Evolutionary conservation across 1,284 basidiomycete genomes (phyloP), one percentile per base, ranked within the genome.

Genomic region (Ceratobasidium sp.): DNA sequence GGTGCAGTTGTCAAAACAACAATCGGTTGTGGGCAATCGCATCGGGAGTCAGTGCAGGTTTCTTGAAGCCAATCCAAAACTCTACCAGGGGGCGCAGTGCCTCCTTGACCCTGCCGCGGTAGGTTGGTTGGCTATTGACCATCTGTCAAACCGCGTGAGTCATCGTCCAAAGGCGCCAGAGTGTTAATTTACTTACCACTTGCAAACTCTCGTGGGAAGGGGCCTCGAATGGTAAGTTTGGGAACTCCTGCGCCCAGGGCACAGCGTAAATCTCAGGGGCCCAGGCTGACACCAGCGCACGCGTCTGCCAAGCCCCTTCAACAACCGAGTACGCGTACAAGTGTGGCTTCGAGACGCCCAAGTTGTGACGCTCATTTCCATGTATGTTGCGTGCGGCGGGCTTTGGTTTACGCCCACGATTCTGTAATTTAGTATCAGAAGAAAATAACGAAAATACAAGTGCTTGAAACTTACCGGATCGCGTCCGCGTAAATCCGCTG

Each of bases 61-160:
- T 6, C 9, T 52, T 15, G n/a, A 73, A 62, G 2, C 57, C 70
- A 20, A 20, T 40, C 13, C 13, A 10, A 9, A 26, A 13, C 17
- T 46, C 26, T 7, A 52, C 6, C 20, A 73, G 3, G 13, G 42
- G 23, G 13, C 70, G 70, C 5, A 73, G 23, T 3, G 17, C 9
- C 1, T 62, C 70, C 57, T 62, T 73, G 7, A 42, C 23, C 26
- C 40, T 73, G 23, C 70, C 70, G 23, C 70, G 70, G 9, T 48
- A 40, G 1, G 70, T 62, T 4, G 56, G 56, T 5, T 50, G n/a
- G 23, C 33, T 28, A 33, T 73, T 73, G 6, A 73, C 44, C 57
- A 62, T 48, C 70, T 73, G 28, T n/a, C 38, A 28, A 26, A 1
- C 6, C 17, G 10, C 3, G 64, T 66, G 28, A 26, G 44, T 15